Percentiles rank a stretch among this genome's conserved stretches.
Evolutionary conservation across 257 asterid genomes (phyloP).

Genomic region (Handroanthus guayacan): DNA sequence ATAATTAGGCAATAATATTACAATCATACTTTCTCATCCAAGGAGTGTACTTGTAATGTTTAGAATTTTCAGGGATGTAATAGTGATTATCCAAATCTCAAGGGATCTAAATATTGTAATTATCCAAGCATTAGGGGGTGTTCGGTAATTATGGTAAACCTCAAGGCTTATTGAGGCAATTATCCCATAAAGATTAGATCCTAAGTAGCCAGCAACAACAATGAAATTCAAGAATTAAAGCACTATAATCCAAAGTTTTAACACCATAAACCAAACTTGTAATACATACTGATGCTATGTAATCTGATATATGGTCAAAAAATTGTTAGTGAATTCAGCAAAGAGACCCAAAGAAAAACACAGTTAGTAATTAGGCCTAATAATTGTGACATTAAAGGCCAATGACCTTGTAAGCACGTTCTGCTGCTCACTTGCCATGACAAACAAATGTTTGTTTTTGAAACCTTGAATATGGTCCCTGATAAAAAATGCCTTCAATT

Average conservation of each 20-base stretch:
- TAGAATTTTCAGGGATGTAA: too few species aligned
- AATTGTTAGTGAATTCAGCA: not conserved
- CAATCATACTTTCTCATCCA: too few species aligned
- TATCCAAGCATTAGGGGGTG: too few species aligned
- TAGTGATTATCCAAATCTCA: too few species aligned
- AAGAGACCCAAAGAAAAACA: not conserved
- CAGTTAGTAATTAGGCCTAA: not conserved
- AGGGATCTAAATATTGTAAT: too few species aligned
- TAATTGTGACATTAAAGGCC: not conserved
- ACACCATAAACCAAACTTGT: not conserved
- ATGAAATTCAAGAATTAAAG: conserved; percentile 15
- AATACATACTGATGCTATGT: not conserved
- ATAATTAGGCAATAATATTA: too few species aligned
- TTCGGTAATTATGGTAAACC: too few species aligned
- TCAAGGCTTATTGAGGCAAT: too few species aligned
- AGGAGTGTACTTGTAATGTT: too few species aligned
- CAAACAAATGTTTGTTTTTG: not conserved
- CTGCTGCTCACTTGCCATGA: not conserved
- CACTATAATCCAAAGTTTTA: not conserved
- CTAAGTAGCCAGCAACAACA: not conserved
- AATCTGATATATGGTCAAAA: not conserved
- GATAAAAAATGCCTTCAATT: conserved; percentile 29
- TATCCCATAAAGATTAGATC: too few species aligned
- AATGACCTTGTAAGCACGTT: not conserved
- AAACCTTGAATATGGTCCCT: not conserved